Evolutionary conservation across 2,329 filamentous ascomycete genomes (phyloP), one percentile per base, ranked within the genome.

Genomic region (Monosporascus sp.): DNA sequence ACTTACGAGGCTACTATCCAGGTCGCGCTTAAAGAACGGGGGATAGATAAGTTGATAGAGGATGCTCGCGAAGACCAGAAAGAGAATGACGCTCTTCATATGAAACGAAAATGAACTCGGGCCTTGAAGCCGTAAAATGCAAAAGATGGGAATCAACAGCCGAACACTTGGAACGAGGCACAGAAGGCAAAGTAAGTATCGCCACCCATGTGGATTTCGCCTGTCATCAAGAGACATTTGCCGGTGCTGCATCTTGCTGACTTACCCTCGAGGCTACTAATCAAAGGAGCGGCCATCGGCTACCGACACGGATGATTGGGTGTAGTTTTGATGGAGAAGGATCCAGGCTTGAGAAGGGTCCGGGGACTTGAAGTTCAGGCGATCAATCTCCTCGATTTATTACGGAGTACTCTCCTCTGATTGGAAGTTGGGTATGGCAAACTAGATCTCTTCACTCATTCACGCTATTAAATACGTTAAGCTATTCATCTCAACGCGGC

Each of bases 11-110:
- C 26, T 37, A n/a, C n/a, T 45, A 9, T 37, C 41, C 60, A 97
- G 92, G 86, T 84, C 74, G 91, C 87, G 3, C 78, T 99, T 49
- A 95, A 94, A 72, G 85, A 91, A 53, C 84, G 88, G 64, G 94
- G 94, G 53, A 96, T 99, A 67, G 91, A 97, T 71, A 89, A 88
- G 64, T 89, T 97, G 78, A 77, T 99, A 11, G 89, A 92, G 7
- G 94, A 97, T 64, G 93, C 93, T 19, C 81, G 92, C 55, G 91
- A 94, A 61, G 89, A 92, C 66, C 92, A 90, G 64, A 89, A 85
- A 64, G 94, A 97, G 61, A 94, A 90, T 58, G 93, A 97, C 68
- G 76, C 84, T 11, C 77, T 87, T 59, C 82, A 88, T 63, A 77
- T 89, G 75, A 74, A 74, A 58, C 72, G 76, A 47, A 75, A 71